Conservation (phyloP, 371 early-diverging fungal species). For the Fennellomyces sp. region DNA sequence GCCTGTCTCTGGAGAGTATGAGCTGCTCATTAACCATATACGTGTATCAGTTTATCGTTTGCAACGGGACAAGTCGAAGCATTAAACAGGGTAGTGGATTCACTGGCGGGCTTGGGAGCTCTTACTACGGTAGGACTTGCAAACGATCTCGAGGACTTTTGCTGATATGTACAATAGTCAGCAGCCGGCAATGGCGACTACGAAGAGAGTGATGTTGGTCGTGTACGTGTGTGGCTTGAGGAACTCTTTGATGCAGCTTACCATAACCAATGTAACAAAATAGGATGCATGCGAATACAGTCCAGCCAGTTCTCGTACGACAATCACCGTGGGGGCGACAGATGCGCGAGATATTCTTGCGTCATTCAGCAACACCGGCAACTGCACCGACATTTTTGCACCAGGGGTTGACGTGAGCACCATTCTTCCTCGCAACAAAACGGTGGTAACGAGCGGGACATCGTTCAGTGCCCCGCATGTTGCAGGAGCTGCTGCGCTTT, state of each 20-base stretch:
- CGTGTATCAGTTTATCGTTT: conserved; percentile 14
- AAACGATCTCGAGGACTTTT: not conserved
- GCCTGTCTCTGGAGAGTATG: not conserved
- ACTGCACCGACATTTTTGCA: conserved; percentile 71
- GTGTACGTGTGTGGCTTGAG: conserved; percentile 16
- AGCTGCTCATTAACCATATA: not conserved
- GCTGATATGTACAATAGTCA: conserved; percentile 8
- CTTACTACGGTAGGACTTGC: conserved; percentile 7
- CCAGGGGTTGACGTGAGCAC: conserved; percentile 49
- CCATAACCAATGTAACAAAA: not conserved
- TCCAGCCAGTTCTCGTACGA: conserved; percentile 58
- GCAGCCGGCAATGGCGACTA: conserved; percentile 32
- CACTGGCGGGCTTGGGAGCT: conserved; percentile 5
- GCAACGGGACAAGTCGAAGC: conserved; percentile 9
- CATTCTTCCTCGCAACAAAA: not conserved
- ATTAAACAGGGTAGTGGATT: conserved; percentile 19
- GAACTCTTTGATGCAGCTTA: not conserved
- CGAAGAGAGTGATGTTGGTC: conserved; percentile 11
- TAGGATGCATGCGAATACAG: conserved; percentile 63
- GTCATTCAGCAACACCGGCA: conserved; percentile 75
- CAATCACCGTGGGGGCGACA: conserved; percentile 72
- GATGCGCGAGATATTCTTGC: conserved; percentile 62
- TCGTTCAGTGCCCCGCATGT: conserved; percentile 19
- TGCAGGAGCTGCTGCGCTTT: conserved; percentile 15
- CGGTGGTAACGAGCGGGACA: conserved; percentile 15